phyloP scores from a whole-genome alignment of 2,329 filamentous ascomycete species.

The Penicillium sp. region DNA sequence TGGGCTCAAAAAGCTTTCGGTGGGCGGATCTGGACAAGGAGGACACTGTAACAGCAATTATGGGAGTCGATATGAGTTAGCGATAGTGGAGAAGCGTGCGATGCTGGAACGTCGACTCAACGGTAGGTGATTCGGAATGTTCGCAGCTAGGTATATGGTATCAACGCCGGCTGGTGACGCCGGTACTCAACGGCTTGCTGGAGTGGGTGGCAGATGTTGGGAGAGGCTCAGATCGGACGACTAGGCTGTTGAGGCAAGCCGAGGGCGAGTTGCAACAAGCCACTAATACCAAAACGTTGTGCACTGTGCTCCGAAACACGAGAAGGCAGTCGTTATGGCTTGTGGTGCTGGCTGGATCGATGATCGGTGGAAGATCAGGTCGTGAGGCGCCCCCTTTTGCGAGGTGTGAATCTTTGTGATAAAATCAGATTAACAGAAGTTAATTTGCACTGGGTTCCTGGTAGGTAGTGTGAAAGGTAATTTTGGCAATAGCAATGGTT shows the following conservation, averaged over 20 bases:
- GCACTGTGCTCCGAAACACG: background rate
- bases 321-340: background rate
- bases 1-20: too few relatives aligned
- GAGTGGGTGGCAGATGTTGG: background rate
- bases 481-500: background rate
- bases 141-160: background rate
- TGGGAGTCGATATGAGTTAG: background rate
- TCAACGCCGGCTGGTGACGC: too few relatives aligned
- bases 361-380: background rate
- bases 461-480: background rate
- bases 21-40: background rate
- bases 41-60: background rate
- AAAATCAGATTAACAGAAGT: too few relatives aligned
- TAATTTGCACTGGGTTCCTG: background rate
- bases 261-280: background rate
- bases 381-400: background rate
- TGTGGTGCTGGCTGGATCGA: background rate
- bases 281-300: background rate
- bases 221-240: background rate
- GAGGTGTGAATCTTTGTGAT: too few relatives aligned
- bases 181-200: background rate
- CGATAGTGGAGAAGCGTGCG: background rate
- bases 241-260: background rate
- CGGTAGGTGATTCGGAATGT: background rate
- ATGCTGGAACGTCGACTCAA: background rate